A percentile compares a stretch with the other conserved stretches of the same genome.
Conservation (phyloP, 2,329 filamentous ascomycete genomes). For the Cytospora chrysosperma region DNA sequence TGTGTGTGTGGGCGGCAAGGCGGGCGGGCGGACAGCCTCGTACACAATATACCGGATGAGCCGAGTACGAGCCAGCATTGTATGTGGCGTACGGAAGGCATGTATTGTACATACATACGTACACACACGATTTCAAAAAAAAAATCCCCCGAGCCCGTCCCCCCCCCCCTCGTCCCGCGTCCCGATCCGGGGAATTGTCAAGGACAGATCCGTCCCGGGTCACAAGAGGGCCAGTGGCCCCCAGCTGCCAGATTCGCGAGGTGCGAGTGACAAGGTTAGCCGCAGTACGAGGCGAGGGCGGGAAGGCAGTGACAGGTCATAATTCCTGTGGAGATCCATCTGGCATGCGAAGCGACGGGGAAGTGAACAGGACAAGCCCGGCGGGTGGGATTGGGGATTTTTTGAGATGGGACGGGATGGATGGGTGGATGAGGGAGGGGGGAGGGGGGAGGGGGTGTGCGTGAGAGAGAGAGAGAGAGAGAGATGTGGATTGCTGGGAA, state of each 20-base stretch:
- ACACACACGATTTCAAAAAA: no score
- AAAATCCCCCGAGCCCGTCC: no score
- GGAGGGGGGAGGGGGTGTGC: no score
- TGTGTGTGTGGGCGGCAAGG: no score
- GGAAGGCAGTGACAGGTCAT: slow-evolving; percentile 20
- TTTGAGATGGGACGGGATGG: no score
- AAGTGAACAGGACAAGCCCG: slow-evolving; percentile 3
- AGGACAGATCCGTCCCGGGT: neutral
- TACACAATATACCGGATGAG: neutral
- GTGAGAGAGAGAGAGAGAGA: no score
- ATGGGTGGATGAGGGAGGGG: no score
- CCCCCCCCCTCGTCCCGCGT: neutral
- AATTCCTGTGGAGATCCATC: slow-evolving; percentile 23
- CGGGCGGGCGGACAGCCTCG: neutral
- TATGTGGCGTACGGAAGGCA: no score
- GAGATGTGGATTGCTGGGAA: no score
- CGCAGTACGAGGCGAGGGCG: slow-evolving; percentile 2
- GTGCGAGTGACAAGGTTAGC: slow-evolving; percentile 1
- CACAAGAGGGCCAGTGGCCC: no score
- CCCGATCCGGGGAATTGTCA: neutral
- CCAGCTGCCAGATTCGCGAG: neutral
- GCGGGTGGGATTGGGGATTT: neutral
- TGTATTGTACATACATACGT: no score
- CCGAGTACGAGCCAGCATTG: neutral
- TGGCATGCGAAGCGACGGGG: slow-evolving; percentile 20